phyloP scores from a whole-genome alignment of 805 yeast genomes.

The Wickerhamiella nectarea region DNA sequence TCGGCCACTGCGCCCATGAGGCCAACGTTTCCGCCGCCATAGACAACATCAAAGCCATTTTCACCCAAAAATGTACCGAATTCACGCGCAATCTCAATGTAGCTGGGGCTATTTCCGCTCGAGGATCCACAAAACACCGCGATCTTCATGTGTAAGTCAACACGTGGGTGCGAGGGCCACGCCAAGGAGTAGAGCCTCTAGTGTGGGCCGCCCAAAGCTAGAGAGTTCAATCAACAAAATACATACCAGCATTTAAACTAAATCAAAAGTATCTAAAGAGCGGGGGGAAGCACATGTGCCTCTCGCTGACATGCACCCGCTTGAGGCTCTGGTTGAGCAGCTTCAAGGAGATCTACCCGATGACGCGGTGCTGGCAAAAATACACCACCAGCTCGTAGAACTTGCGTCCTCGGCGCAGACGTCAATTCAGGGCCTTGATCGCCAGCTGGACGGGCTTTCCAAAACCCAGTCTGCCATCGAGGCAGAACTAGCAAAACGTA shows the following conservation, averaged over 20 bases:
- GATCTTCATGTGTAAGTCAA: conserved; percentile 23
- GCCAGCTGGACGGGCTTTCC: conserved; percentile 16
- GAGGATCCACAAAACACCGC: conserved; percentile 86
- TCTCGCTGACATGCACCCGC: not conserved
- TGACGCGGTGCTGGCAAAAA: conserved; percentile 14
- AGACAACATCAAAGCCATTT: conserved; percentile 54
- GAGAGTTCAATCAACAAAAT: no score
- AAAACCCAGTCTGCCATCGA: conserved; percentile 16
- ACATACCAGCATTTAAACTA: no score
- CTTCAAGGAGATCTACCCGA: conserved; percentile 14
- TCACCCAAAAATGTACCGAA: conserved; percentile 48
- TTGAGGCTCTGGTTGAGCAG: not conserved
- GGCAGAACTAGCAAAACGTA: conserved; percentile 13
- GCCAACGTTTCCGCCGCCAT: conserved; percentile 71
- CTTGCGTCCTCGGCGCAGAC: conserved; percentile 17
- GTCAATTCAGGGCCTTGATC: conserved; percentile 15
- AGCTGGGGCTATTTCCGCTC: conserved; percentile 43
- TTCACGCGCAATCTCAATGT: conserved; percentile 39
- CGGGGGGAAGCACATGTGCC: no score
- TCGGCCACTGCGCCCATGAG: conserved; percentile 21
- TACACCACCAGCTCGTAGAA: conserved; percentile 17
- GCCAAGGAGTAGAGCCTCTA: no score
- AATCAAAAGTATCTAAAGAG: no score
- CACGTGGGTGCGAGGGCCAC: not conserved
- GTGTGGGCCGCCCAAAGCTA: no score